Evolutionary conservation across 2,329 filamentous ascomycete species (phyloP).

Genomic region (Alternaria triticimaculans): DNA sequence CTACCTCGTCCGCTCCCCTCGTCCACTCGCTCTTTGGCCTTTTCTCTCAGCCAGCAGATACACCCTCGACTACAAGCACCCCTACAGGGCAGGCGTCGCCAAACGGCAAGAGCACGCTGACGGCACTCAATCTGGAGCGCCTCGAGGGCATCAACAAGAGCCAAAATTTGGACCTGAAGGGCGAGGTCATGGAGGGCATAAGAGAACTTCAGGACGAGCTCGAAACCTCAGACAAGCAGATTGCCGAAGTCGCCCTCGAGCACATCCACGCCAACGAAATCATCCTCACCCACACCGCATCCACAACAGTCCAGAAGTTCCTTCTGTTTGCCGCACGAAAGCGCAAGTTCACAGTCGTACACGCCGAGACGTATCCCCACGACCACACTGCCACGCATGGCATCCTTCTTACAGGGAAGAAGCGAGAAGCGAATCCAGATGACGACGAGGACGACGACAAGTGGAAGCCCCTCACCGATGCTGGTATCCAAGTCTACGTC

Average conservation of each 20-base stretch:
- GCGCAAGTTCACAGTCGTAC: constrained; percentile 88
- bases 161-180: constrained; percentile 72
- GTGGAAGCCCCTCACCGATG: constrained; percentile 80
- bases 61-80: constrained; percentile 54
- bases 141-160: constrained; percentile 48
- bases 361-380: constrained; percentile 76
- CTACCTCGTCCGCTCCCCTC: constrained; percentile 58
- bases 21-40: constrained; percentile 86
- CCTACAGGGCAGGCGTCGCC: constrained; percentile 62
- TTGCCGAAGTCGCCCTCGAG: constrained; percentile 84
- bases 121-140: constrained; percentile 47
- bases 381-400: constrained; percentile 69
- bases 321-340: constrained; percentile 85
- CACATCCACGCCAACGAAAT: constrained; percentile 94
- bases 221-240: constrained; percentile 89
- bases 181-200: constrained; percentile 92
- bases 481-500: constrained; percentile 81
- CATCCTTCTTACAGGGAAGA: constrained; percentile 64
- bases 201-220: constrained; percentile 96
- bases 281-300: constrained; percentile 87
- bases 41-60: constrained; percentile 71
- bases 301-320: constrained; percentile 86
- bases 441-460: constrained; percentile 60
- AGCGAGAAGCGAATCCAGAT: constrained; percentile 52
- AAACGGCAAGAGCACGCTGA: constrained; percentile 49